Evolutionary conservation across 2,329 filamentous ascomycete genomes (phyloP), one percentile per base, ranked within the genome.

Genomic region (Aspergillus chevalieri): DNA sequence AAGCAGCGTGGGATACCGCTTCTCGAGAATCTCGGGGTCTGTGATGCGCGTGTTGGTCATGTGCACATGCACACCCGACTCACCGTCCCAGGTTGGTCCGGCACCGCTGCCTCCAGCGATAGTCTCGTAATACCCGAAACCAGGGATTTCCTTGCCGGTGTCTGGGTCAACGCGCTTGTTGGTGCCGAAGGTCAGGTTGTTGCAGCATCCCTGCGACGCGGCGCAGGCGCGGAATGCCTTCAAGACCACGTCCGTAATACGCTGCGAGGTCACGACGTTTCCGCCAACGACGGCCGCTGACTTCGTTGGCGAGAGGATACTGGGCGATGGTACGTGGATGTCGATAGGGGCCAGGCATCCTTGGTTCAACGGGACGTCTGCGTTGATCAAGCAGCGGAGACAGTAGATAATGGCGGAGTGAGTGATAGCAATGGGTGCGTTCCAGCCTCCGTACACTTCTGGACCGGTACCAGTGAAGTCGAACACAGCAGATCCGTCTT

Each of bases 21-120:
- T 79, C 71, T 93, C 88, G 53, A 93, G 87, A 10, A 92, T 82
- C 65, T 94, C 88, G 0, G 85, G 79, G 65, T 94, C 88, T 0
- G 88, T 92, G 64, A 92, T 93, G 4, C 88, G 80, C 1, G 87
- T 93, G 67, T 93, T 94, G 9, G 88, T 93, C 86, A 92, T 92
- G 70, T 92, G 87, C 3, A 83, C 86, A 64, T 93, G 87, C 30
- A 92, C 86, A 19, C 87, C 87, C 50, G 77, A 83, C 21, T 87
- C 85, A 21, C 88, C 88, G 51, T 85, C 78, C 88, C 88, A 93
- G 19, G 78, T 78, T 0, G 84, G 80, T 0, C 88, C 88, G 0
- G 88, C 89, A 41, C 87, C 89, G 42, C 80, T 84, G 2, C 88
- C 89, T 38, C 89, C 88, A 0, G 87, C 86, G 52, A 93, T 92